phyloP scores from a whole-genome alignment of 768 basidiomycete genomes.

The Leucocoprinus leucothites region DNA sequence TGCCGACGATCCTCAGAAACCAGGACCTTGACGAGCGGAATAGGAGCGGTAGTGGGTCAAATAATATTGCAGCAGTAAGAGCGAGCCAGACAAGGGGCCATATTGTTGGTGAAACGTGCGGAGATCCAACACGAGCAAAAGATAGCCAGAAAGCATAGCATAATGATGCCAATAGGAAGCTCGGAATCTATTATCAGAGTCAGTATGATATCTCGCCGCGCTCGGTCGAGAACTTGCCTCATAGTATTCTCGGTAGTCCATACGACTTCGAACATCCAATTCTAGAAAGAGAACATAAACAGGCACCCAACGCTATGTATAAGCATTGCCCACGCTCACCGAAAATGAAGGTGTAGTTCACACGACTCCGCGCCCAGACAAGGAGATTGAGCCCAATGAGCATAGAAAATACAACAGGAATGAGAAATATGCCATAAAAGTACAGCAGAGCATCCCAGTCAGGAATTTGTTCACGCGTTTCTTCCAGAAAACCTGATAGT shows the following conservation, averaged over 20 bases:
- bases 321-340: conserved; percentile 38
- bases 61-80: conserved; percentile 51
- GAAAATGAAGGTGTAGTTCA: conserved; percentile 95
- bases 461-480: conserved; percentile 45
- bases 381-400: conserved; percentile 82
- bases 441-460: conserved; percentile 74
- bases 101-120: conserved; percentile 54
- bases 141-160: conserved; percentile 85
- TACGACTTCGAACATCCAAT: conserved; percentile 61
- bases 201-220: not conserved
- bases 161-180: conserved; percentile 69
- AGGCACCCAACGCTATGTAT: not conserved
- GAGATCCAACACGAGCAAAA: conserved; percentile 57
- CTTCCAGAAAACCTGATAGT: conserved; percentile 25
- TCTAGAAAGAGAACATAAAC: conserved; percentile 36
- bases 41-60: conserved; percentile 75
- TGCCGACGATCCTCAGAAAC: conserved; percentile 63
- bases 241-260: conserved; percentile 78
- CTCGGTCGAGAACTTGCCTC: conserved; percentile 34
- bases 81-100: conserved; percentile 86
- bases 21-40: conserved; percentile 73
- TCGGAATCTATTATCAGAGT: conserved; percentile 57
- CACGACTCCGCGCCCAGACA: conserved; percentile 71
- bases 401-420: conserved; percentile 74
- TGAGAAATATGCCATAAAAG: conserved; percentile 69